Conservation (phyloP, 1,284 basidiomycete species). For the Rhodofomes roseus region DNA sequence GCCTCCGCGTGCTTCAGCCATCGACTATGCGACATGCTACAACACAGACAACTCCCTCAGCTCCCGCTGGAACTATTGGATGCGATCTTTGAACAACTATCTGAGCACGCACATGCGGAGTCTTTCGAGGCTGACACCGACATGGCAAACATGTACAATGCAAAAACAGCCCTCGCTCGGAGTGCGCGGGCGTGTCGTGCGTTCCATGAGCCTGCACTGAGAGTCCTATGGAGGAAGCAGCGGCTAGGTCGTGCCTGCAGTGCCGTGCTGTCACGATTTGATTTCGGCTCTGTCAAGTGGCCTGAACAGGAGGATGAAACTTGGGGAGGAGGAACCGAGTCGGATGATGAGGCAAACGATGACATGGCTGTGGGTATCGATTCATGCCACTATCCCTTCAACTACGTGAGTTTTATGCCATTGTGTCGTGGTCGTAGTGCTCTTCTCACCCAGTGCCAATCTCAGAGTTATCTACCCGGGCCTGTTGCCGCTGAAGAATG, state of each 20-base stretch:
- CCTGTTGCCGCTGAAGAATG: background rate
- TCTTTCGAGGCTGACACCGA: background rate
- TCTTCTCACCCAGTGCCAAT: background rate
- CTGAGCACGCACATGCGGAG: background rate
- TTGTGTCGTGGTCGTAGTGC: too few relatives aligned
- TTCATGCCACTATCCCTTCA: background rate
- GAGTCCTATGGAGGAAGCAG: background rate
- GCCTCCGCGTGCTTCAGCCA: too few relatives aligned
- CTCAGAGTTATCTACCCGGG: background rate
- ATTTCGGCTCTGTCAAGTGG: background rate
- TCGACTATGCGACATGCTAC: too few relatives aligned
- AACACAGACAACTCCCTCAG: background rate
- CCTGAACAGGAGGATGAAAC: background rate
- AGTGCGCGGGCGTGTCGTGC: background rate
- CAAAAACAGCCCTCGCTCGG: background rate
- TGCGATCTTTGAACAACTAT: background rate
- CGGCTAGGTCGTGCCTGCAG: background rate
- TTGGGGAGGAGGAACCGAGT: background rate
- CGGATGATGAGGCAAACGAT: background rate
- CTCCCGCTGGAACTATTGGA: background rate
- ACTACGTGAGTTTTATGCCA: background rate
- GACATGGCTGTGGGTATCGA: background rate
- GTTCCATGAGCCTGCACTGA: background rate
- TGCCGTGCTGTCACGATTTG: background rate
- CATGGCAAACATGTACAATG: background rate